Base-by-base conservation (phyloP, 441 rosid genomes). In the Monsonia emarginata region DNA sequence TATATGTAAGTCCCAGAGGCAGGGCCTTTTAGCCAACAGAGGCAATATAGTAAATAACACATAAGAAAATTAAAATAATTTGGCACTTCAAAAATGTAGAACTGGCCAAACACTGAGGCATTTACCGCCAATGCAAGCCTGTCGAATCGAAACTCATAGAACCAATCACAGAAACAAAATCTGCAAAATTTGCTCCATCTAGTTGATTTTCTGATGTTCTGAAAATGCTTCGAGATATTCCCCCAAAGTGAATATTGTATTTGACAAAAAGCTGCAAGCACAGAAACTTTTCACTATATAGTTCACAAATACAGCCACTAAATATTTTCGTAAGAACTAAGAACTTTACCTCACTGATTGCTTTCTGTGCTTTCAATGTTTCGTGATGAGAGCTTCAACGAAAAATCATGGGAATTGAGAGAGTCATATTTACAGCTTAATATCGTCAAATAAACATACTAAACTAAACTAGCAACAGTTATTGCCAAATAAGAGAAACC, bases 81-180 rank as follows among this genome's bases (percentile, higher is more conserved):
- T 61, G 22, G 61, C 60, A 13, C 30, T n/a, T 25, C 61, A 14
- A 36, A 56, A 40, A 21, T 42, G 40, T 61, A 70, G 48, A 72
- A 79, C 61, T 13, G 19, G 40, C 31, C 28, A 69, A 65, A 74
- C 14, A 40, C 46, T 52, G 56, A 69, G 44, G 70, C 69, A 65
- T 59, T 75, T 85, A 95, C 98, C 98, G 84, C 99, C 99, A 95
- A 75, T 95, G 99, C 85, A 91, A 80, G 76, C 88, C 85, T 66
- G 82, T 77, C 52, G 96, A 87, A 78, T 92, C 97, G 81, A 88
- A 91, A 83, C 99, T 83, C 95, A 90, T 84, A 59, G 96, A 81
- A 80, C 85, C 78, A 70, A 95, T 91, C 75, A 78, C 90, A 74
- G 99, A 86, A 82, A 95, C 84, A 79, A 95, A 82, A 79, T 85